Base-by-base conservation (phyloP, 1,139 yeast genomes). In the Arxiozyma telluris region DNA sequence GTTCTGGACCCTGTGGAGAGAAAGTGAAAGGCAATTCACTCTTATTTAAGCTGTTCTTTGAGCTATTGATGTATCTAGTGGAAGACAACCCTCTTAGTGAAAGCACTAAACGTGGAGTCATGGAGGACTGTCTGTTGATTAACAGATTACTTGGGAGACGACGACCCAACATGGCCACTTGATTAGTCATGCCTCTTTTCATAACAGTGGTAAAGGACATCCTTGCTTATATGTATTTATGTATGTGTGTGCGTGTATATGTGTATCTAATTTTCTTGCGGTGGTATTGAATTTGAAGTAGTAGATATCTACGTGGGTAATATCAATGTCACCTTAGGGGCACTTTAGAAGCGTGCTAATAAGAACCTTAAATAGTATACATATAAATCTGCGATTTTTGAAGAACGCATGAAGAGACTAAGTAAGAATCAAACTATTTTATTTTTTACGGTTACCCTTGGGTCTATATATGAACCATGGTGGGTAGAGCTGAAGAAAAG, bases 11-110 rank as follows among this genome's bases (percentile, higher is more conserved):
- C n/a, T 60, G 23, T 4, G 61, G 47, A 21, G 66, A 58, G 53
- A 61, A 64, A 9, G 64, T 65, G 57, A 66, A 68, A 18, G 71
- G 71, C 45, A 66, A 53, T 46, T 63, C 62, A 8, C 58, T 54
- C 57, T 65, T 67, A 51, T 61, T 66, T 54, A 68, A 53, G n/a
- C 65, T 65, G 47, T 57, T 56, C 43, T 27, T 44, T n/a, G 43
- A 47, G 39, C 12, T 34, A 12, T 34, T 34, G 39, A 34, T 34
- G 39, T 34, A 34, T 12, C 39, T 44, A 18, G 51, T 41, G 20
- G 52, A 27, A n/a, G 60, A 58, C 41, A 56, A 59, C n/a, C 56
- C 53, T 57, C 64, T 61, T 34, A 57, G 44, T 39, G 55, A 56
- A 30, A 60, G 42, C 44, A 61, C 59, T 27, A 56, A 34, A 6